A percentile compares a stretch with the other conserved stretches of the same genome.
phyloP scores from a whole-genome alignment of 306 rosid species.

The Parietaria judaica region DNA sequence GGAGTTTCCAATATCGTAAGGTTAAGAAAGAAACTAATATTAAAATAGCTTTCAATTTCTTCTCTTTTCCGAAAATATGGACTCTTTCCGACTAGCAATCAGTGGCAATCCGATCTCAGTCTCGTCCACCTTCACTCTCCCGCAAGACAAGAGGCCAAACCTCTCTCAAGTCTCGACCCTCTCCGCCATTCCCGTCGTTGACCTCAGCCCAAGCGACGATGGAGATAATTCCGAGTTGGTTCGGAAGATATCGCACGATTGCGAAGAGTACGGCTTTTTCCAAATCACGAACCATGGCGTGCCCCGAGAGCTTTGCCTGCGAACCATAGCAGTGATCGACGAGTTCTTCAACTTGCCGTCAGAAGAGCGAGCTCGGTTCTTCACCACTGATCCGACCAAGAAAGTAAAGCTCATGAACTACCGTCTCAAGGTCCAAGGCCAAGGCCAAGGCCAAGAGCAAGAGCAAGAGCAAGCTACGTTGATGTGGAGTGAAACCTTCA shows the following conservation, averaged over 20 bases:
- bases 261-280: conserved; percentile 42
- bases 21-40: no score
- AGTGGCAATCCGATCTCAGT: conserved; percentile 21
- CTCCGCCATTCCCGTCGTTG: conserved; percentile 39
- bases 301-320: conserved; percentile 26
- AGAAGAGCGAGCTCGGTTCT: conserved; percentile 21
- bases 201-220: conserved; percentile 13
- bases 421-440: conserved; percentile 21
- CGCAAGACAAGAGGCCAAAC: conserved; percentile 32
- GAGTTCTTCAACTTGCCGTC: conserved; percentile 35
- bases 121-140: conserved; percentile 29
- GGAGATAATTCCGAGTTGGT: conserved; percentile 13
- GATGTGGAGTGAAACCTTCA: conserved; percentile 47
- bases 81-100: conserved; percentile 19
- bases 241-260: conserved; percentile 33
- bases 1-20: no score
- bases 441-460: no score
- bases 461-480: conserved; percentile 8
- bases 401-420: conserved; percentile 22
- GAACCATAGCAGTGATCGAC: conserved; percentile 18
- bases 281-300: conserved; percentile 44
- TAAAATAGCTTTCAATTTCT: no score
- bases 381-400: conserved; percentile 27
- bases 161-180: conserved; percentile 27
- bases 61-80: conserved; percentile 18